Conservation (phyloP, 2,329 filamentous ascomycete genomes). For the Trichophaea hybrida region DNA sequence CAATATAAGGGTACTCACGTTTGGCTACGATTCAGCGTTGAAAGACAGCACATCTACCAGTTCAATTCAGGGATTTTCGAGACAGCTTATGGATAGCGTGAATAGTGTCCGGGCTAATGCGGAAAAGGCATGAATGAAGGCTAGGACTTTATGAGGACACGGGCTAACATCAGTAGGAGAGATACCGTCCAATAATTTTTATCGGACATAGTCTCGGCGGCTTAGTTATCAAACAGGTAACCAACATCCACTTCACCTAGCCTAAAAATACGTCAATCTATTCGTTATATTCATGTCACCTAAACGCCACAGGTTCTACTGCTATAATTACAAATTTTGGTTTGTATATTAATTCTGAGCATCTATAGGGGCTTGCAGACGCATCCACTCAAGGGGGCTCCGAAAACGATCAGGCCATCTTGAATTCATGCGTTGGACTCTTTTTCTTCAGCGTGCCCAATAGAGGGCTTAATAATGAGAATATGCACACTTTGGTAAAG, state of each 20-base stretch:
- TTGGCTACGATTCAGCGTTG: slow-evolving; percentile 11
- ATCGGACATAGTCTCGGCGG: slow-evolving; percentile 5
- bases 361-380: background rate
- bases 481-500: slow-evolving; percentile 7
- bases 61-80: background rate
- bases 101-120: background rate
- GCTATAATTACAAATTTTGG: background rate
- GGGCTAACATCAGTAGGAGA: slow-evolving; percentile 4
- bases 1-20: slow-evolving; percentile 23
- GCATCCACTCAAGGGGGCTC: background rate
- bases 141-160: slow-evolving; percentile 1
- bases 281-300: background rate
- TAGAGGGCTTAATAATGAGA: background rate
- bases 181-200: slow-evolving; percentile 4
- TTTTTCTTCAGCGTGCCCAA: slow-evolving; percentile 11
- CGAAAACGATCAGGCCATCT: background rate
- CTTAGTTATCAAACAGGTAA: slow-evolving; percentile 2
- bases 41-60: slow-evolving; percentile 4
- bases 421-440: background rate
- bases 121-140: background rate
- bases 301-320: too few species aligned
- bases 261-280: background rate
- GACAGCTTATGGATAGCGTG: background rate
- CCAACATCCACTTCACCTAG: background rate
- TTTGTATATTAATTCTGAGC: background rate